Evolutionary conservation across 768 basidiomycete species (phyloP).

Genomic region (Fistulinella prunicolor): DNA sequence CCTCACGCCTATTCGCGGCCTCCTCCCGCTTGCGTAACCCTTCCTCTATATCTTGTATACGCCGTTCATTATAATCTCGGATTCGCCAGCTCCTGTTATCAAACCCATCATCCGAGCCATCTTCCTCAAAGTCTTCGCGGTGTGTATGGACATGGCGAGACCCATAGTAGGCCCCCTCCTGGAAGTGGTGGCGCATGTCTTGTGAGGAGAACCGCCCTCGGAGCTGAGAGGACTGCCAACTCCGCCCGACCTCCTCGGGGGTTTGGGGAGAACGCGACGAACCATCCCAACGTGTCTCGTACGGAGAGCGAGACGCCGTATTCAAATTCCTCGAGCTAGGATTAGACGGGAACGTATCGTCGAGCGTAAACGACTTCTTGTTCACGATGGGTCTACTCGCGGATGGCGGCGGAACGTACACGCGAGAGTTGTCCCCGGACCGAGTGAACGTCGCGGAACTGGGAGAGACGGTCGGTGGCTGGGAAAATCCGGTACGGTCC

Average conservation of each 20-base stretch:
- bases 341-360: constrained; percentile 22
- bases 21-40: constrained; percentile 32
- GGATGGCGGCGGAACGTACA: constrained; percentile 23
- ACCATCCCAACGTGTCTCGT: constrained; percentile 29
- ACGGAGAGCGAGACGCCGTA: constrained; percentile 20
- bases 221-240: constrained; percentile 31
- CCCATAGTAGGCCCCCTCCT: constrained; percentile 14
- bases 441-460: no score
- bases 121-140: constrained; percentile 30
- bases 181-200: constrained; percentile 28
- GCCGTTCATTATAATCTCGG: constrained; percentile 31
- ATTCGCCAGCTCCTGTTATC: constrained; percentile 31
- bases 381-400: constrained; percentile 32
- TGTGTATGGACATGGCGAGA: constrained; percentile 25
- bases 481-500: constrained; percentile 15
- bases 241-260: constrained; percentile 27
- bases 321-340: constrained; percentile 23
- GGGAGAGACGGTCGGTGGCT: constrained; percentile 13
- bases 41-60: constrained; percentile 32
- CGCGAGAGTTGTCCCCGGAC: constrained; percentile 13
- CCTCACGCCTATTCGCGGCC: constrained; percentile 33
- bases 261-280: constrained; percentile 30
- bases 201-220: constrained; percentile 28
- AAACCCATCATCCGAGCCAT: constrained; percentile 29
- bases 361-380: constrained; percentile 29